Conservation (phyloP, 2,329 filamentous ascomycete species). For the Colletotrichum euphorbiae region DNA sequence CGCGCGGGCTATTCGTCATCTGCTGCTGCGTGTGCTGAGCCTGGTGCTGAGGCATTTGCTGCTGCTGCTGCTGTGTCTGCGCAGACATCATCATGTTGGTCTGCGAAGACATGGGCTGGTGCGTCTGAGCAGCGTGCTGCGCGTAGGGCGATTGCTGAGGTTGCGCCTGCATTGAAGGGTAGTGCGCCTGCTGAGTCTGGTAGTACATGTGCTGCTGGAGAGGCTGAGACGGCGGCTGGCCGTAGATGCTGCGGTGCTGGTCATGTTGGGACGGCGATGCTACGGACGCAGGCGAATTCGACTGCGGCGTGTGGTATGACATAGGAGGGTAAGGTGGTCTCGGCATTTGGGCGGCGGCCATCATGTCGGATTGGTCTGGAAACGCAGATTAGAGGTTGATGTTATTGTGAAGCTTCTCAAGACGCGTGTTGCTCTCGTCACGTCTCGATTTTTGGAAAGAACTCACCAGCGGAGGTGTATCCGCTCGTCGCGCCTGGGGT, state of each 20-base stretch:
- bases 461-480: conserved; percentile 88
- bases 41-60: conserved; percentile 56
- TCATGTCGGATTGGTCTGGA: conserved; percentile 72
- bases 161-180: conserved; percentile 75
- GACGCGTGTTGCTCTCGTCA: conserved; percentile 22
- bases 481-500: conserved; percentile 83
- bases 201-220: conserved; percentile 87
- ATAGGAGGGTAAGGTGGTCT: conserved; percentile 88
- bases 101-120: conserved; percentile 71
- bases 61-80: conserved; percentile 62
- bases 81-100: conserved; percentile 75
- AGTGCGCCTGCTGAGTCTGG: conserved; percentile 67
- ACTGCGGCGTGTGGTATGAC: conserved; percentile 91
- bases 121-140: conserved; percentile 65
- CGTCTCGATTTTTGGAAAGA: conserved; percentile 29
- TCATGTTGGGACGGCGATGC: conserved; percentile 91
- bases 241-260: conserved; percentile 88
- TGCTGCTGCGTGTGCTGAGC: conserved; percentile 63
- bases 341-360: conserved; percentile 76
- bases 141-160: conserved; percentile 69
- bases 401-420: conserved; percentile 38
- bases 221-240: conserved; percentile 81
- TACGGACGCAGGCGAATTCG: conserved; percentile 93
- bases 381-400: not conserved
- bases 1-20: conserved; percentile 70